Conservation (phyloP, 805 yeast genomes). For the Saccharomycopsis guyanensis region DNA sequence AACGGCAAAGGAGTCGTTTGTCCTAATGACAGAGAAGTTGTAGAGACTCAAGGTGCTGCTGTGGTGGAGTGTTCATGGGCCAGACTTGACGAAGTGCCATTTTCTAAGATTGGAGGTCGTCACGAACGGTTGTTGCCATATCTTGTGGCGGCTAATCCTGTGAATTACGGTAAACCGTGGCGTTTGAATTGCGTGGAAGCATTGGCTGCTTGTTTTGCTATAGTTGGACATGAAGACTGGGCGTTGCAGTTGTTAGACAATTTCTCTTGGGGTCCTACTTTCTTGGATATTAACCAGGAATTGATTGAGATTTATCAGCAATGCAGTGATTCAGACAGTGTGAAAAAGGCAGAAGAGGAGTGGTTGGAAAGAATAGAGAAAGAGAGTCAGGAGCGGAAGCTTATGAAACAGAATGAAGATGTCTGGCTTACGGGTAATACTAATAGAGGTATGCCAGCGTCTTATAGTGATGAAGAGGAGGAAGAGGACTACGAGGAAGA, state of each 20-base stretch:
- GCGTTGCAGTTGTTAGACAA: slow-evolving; percentile 68
- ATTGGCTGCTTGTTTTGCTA: slow-evolving; percentile 92
- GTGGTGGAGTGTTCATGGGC: slow-evolving; percentile 99
- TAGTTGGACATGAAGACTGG: slow-evolving; percentile 87
- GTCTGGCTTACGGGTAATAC: slow-evolving; percentile 70
- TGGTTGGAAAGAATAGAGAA: slow-evolving; percentile 65
- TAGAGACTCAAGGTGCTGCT: slow-evolving; percentile 81
- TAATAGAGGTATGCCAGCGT: slow-evolving; percentile 37
- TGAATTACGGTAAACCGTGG: slow-evolving; percentile 96
- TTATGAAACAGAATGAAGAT: slow-evolving; percentile 46
- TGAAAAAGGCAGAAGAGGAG: slow-evolving; percentile 60
- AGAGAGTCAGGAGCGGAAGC: slow-evolving; percentile 58
- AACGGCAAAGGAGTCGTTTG: slow-evolving; percentile 86
- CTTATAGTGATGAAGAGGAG: slow-evolving; percentile 20
- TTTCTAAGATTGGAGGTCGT: slow-evolving; percentile 83
- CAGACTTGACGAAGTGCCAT: slow-evolving; percentile 93
- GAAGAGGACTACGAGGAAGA: slow-evolving; percentile 26
- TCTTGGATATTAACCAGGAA: slow-evolving; percentile 75
- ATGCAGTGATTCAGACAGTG: slow-evolving; percentile 76
- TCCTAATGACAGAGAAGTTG: slow-evolving; percentile 74
- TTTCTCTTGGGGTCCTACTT: slow-evolving; percentile 92
- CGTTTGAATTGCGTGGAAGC: slow-evolving; percentile 94
- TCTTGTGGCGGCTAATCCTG: slow-evolving; percentile 93
- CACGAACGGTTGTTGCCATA: slow-evolving; percentile 85
- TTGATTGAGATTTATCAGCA: slow-evolving; percentile 63